These are phyloP conservation scores for Cubamyces sp. DNA, from an alignment of 768 basidiomycete species.

Conservation along the genomic window DNA sequence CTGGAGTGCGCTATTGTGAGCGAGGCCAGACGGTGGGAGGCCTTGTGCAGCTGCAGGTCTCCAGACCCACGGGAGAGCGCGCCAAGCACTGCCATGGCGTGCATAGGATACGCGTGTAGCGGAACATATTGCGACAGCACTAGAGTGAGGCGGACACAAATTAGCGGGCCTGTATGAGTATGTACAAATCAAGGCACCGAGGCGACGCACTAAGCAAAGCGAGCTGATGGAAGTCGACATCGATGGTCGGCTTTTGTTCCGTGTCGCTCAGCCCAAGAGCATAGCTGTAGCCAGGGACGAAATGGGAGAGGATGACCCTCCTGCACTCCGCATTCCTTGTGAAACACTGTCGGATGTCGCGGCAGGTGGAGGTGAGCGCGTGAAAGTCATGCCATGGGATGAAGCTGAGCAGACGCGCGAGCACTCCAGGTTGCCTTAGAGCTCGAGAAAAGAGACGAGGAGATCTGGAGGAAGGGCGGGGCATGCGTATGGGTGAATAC, in stretches of 20 bases:
- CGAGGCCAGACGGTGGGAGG: slow-evolving; percentile 45
- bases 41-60: slow-evolving; percentile 37
- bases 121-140: slow-evolving; percentile 68
- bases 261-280: slow-evolving; percentile 47
- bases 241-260: slow-evolving; percentile 48
- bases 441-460: slow-evolving; percentile 3
- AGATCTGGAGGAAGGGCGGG: slow-evolving; percentile 15
- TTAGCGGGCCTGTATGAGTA: slow-evolving; percentile 16
- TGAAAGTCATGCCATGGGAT: slow-evolving; percentile 46
- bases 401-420: slow-evolving; percentile 37
- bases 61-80: slow-evolving; percentile 34
- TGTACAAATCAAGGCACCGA: slow-evolving; percentile 12
- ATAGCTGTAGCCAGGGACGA: slow-evolving; percentile 59
- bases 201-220: slow-evolving; percentile 63
- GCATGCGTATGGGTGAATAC: neutral
- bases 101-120: slow-evolving; percentile 72
- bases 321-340: slow-evolving; percentile 34
- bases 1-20: slow-evolving; percentile 71
- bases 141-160: slow-evolving; percentile 31
- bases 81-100: slow-evolving; percentile 56
- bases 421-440: slow-evolving; percentile 26
- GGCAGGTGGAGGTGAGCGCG: slow-evolving; percentile 42
- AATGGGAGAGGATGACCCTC: slow-evolving; percentile 48
- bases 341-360: slow-evolving; percentile 40
- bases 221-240: slow-evolving; percentile 60